Evolutionary conservation across 441 rosid species (phyloP).

Genomic region (Aquilaria agallochum): DNA sequence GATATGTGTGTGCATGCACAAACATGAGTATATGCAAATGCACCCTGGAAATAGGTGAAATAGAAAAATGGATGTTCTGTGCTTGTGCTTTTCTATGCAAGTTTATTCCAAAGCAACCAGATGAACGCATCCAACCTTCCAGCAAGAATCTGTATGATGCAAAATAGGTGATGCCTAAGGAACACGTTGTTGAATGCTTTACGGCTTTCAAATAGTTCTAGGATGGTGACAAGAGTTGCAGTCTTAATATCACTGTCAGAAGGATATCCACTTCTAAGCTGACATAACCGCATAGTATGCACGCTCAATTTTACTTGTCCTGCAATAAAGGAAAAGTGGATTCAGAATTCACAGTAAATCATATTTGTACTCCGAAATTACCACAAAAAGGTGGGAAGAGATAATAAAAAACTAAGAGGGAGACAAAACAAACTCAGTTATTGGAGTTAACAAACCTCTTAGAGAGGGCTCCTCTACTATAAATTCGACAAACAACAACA

Average conservation of each 20-base stretch:
- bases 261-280: constrained; percentile 46
- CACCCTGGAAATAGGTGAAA: no score
- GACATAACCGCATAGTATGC: constrained; percentile 84
- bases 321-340: constrained; percentile 31
- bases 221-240: constrained; percentile 59
- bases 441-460: constrained; percentile 56
- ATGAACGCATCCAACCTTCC: constrained; percentile 50
- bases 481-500: constrained; percentile 61
- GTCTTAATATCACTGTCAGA: constrained; percentile 43
- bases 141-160: constrained; percentile 77
- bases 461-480: constrained; percentile 76
- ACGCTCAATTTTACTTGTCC: constrained; percentile 82
- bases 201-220: constrained; percentile 73
- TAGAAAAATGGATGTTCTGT: no score
- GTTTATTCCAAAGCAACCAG: no score
- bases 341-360: not conserved
- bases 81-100: no score
- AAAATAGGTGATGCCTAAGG: constrained; percentile 85
- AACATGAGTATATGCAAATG: no score
- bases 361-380: not conserved
- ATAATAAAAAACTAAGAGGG: not conserved
- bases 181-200: constrained; percentile 64
- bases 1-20: no score
- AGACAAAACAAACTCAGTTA: constrained; percentile 9
- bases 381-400: constrained; percentile 4